phyloP scores from a whole-genome alignment of 2,329 filamentous ascomycete species.

The Cordyceps tenuipes region DNA sequence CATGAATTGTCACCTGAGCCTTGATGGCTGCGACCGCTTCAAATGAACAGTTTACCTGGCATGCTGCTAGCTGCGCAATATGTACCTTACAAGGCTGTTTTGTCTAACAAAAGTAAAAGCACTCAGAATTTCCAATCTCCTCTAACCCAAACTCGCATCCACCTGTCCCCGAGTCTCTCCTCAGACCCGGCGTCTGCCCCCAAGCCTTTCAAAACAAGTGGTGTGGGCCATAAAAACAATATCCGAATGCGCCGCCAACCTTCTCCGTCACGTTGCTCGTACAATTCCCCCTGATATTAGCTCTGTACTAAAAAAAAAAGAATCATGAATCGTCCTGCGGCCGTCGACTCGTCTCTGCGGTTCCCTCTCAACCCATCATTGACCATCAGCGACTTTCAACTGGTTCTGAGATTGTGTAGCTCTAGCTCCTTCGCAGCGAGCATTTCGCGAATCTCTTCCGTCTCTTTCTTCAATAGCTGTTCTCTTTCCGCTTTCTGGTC shows the following conservation, averaged over 20 bases:
- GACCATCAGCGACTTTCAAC: not conserved
- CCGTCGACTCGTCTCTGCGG: not conserved
- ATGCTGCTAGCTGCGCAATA: not conserved
- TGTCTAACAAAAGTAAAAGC: not conserved
- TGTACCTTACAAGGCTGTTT: not conserved
- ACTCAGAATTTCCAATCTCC: not conserved
- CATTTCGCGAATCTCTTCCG: conserved; percentile 66
- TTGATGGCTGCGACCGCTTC: not conserved
- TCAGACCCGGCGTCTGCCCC: not conserved
- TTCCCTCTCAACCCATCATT: not conserved
- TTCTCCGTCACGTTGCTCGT: not conserved
- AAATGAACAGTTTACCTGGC: not conserved
- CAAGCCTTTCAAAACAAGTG: too few relatives aligned
- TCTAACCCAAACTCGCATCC: not conserved
- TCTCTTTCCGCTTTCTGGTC: conserved; percentile 54
- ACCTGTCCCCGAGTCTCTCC: not conserved
- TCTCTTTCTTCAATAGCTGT: conserved; percentile 60
- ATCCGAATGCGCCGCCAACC: conserved; percentile 1
- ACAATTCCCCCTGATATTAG: not conserved
- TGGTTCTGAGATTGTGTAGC: conserved; percentile 26
- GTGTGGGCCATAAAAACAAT: not conserved
- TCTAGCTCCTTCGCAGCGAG: conserved; percentile 68
- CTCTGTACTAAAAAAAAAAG: not conserved
- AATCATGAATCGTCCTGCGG: conserved; percentile 5
- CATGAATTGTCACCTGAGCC: not conserved